Base-by-base conservation (phyloP, 805 yeast species). In the Lipomyces kockii region DNA sequence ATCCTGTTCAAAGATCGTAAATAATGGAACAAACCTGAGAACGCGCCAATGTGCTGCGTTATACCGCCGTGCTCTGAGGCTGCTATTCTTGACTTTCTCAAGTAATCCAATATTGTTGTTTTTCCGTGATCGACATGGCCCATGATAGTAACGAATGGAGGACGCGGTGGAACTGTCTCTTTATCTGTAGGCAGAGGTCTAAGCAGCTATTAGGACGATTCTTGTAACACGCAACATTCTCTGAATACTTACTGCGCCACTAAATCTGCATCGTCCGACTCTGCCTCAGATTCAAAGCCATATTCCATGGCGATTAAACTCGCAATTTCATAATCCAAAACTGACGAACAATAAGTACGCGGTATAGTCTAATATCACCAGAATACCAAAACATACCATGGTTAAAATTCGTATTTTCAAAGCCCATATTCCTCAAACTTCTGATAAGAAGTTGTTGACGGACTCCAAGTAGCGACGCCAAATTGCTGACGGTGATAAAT, bases 81-180 rank as follows among this genome's bases (percentile, higher is more conserved):
- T 0, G 89, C 98, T 7, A 95, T 86, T 0, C 93, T 86, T 0
- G 97, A 89, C 72, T 91, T 92, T 57, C 98, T 83, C 74, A 95
- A 80, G 74, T 87, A 86, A 77, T 95, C 99, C 64, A 95, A 83
- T 68, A 95, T 88, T 0, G 99, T 94, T 1, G 99, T 95, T 77
- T 95, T 95, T 1, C 99, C 99, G 76, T 95, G 99, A 78, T 95
- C 99, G 37, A 95, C 99, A 78, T 95, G 99, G 2, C 99, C 99
- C 98, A 95, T 95, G 62, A 95, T 91, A 0, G 99, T 93, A 4
- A 95, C 98, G 29, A 95, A 89, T 0, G 99, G 99, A 0, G 99
- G 92, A 71, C 98, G 82, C 6, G 87, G 82, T 57, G 85, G 86
- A 70, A 89, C 76, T 27, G 78, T 74, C 6, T 80, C 78, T n/a